Base-by-base conservation (phyloP, 441 rosid species). In the Populus trichocarpa region DNA sequence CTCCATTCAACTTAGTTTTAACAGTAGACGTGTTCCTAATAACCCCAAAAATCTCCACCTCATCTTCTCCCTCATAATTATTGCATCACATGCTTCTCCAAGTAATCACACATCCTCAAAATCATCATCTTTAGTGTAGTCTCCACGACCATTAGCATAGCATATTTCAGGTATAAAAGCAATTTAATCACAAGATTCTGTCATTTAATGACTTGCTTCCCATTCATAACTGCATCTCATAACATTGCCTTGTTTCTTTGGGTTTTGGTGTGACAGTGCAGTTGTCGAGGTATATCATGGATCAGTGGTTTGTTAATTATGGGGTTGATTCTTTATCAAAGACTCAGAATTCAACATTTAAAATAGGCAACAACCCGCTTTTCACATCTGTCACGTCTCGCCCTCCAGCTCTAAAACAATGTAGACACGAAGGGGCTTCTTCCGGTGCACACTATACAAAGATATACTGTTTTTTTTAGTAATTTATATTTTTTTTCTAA, bases 321-420 rank as follows among this genome's bases (percentile, higher is more conserved):
- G 95, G 93, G 77, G 79, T 79, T 59, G 74, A 59, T 81, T 84
- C 90, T 77, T 81, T 89, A 8, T 83, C 90, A 71, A 87, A 79
- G 83, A 75, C 80, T 74, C 84, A 81, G 79, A 88, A 75, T 78
- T 79, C 72, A 13, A 79, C 64, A 72, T 61, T 90, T 70, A 73
- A 69, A 46, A 23, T 73, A 14, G 74, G 46, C n/a, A 80, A 77
- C 70, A 79, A 74, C 69, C 81, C 84, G 68, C 42, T 81, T 6
- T 80, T 84, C 0, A 69, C 78, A 40, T 85, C 84, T 6, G 82
- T 67, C 57, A 78, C 73, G 68, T 76, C 85, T 63, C 42, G 42
- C 53, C 70, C 84, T 57, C 89, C 89, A 9, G 74, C 87, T 26
- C 85, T 85, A 0, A 85, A 82, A 71, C 84, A 84, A 73, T 76